These are phyloP conservation scores for Colletotrichum caudatum DNA, from an alignment of 2,329 filamentous ascomycete genomes.

Conservation along the genomic window DNA sequence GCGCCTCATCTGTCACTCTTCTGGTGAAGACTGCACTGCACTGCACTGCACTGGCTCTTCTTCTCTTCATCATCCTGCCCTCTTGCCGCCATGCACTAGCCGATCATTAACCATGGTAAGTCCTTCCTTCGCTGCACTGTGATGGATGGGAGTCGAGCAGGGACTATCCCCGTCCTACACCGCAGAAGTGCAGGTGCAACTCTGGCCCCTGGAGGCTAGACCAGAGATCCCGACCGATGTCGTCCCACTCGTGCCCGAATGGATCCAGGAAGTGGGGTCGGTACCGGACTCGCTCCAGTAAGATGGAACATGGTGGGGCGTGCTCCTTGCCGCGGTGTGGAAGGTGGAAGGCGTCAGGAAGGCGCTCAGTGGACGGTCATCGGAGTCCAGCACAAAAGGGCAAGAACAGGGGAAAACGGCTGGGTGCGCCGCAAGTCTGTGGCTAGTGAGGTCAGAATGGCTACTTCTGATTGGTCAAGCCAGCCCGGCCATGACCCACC, in stretches of 20 bases:
- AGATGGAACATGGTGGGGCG: slow-evolving; percentile 2
- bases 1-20: slow-evolving; percentile 29
- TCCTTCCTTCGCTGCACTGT: slow-evolving; percentile 10
- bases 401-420: slow-evolving; percentile 7
- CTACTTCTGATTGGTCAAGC: slow-evolving; percentile 18
- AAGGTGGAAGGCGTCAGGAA: slow-evolving; percentile 2
- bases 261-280: neutral
- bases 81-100: neutral
- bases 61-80: neutral
- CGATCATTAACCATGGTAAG: slow-evolving; percentile 7
- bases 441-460: neutral
- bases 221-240: neutral
- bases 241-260: slow-evolving; percentile 36
- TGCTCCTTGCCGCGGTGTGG: neutral
- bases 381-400: neutral
- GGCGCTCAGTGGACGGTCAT: neutral
- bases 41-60: neutral
- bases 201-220: slow-evolving; percentile 7
- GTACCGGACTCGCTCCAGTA: neutral
- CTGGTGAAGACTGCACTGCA: neutral
- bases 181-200: slow-evolving; percentile 13
- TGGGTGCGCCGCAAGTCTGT: slow-evolving; percentile 2
- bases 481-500: neutral
- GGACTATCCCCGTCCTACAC: neutral
- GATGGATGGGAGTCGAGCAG: neutral